Evolutionary conservation across 768 basidiomycete species (phyloP).

Genomic region (Russula earlei): DNA sequence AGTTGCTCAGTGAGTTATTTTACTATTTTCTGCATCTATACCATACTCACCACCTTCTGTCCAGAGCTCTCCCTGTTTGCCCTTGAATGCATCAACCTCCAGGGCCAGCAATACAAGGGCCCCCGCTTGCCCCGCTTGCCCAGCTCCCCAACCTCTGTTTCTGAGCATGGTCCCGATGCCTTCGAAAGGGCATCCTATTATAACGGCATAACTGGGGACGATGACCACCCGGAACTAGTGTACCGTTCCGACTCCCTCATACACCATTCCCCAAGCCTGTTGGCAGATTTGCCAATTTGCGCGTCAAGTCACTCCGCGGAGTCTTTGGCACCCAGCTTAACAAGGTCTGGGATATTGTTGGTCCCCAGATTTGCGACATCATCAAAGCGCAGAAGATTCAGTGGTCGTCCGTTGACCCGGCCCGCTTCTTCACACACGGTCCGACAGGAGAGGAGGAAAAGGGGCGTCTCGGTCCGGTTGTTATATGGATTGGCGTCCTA

Average conservation of each 20-base stretch:
- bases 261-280: constrained; percentile 1
- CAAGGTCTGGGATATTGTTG: constrained; percentile 7
- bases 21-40: background rate
- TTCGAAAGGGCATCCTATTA: background rate
- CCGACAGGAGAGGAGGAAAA: background rate
- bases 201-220: background rate
- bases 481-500: constrained; percentile 3
- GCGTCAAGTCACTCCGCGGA: constrained; percentile 2
- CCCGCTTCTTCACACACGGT: constrained; percentile 7
- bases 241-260: background rate
- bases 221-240: constrained; percentile 2
- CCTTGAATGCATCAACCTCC: background rate
- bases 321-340: constrained; percentile 9
- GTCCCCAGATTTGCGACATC: constrained; percentile 1
- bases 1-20: background rate
- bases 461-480: constrained; percentile 8
- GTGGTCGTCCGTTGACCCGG: constrained; percentile 2
- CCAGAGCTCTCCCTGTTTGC: background rate
- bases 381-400: background rate
- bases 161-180: background rate
- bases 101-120: background rate
- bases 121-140: background rate
- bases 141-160: background rate
- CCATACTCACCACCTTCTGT: background rate
- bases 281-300: background rate